Conservation (phyloP, 352 stramenopile species). For the Globisporangium recalcitrans region DNA sequence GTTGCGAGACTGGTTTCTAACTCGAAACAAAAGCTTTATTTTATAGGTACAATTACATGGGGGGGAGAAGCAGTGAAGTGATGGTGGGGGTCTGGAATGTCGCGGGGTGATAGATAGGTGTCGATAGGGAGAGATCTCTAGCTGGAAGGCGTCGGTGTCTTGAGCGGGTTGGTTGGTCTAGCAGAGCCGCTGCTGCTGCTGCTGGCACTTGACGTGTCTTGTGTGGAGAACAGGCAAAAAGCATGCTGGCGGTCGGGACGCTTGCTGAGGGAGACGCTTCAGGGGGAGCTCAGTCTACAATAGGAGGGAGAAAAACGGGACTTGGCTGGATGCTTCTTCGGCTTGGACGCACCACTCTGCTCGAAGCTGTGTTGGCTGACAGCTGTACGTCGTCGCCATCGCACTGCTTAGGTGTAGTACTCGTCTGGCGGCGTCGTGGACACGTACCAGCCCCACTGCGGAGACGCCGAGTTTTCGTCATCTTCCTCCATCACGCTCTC, state of each 20-base stretch:
- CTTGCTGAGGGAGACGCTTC: neutral
- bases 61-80: neutral
- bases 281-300: neutral
- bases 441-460: slow-evolving; percentile 82
- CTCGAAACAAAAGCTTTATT: neutral
- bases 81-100: too few relatives aligned
- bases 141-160: neutral
- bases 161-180: neutral
- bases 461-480: slow-evolving; percentile 42
- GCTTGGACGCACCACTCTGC: neutral
- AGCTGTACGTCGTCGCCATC: neutral
- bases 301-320: neutral
- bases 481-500: slow-evolving; percentile 25
- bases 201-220: neutral
- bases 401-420: slow-evolving; percentile 35
- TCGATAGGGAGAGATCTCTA: slow-evolving; percentile 9
- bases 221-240: neutral
- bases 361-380: neutral
- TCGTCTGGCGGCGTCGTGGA: slow-evolving; percentile 75
- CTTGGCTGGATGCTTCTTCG: neutral
- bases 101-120: slow-evolving; percentile 7
- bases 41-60: slow-evolving; percentile 11
- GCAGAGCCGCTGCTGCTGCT: neutral
- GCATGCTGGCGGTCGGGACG: neutral
- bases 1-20: too few relatives aligned